Evolutionary conservation across 129 eudicot genomes (phyloP), one percentile per base, ranked within the genome.

Genomic region (Arctium lappa): DNA sequence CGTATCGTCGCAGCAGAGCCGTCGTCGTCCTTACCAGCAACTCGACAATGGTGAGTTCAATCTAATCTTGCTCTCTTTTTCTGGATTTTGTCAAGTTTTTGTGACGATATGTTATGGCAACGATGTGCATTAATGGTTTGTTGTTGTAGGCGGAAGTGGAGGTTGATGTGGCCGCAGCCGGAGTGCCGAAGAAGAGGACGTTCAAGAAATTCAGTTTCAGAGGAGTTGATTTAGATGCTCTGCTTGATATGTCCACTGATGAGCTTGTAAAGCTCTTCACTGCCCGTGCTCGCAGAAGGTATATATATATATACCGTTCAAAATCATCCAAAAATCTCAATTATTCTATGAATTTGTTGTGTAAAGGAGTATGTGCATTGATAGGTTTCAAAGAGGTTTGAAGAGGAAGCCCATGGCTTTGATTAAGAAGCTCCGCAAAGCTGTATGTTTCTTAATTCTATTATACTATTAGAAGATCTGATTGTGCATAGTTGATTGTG

Each of bases 351-450:
- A 56, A 8, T 82, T 39, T 78, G 12, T 4, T 40, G 34, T 69
- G 16, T 6, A 12, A 31, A 8, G 5, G 63, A 22, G 13, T 53
- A 71, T 77, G 9, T 53, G 10, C 2, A 38, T 73, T 79, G 46
- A 0, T 78, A 94, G 98, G 95, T 90, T 94, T 39, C 88, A 82
- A 83, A 92, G 97, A 62, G 97, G 98, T 73, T 84, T 94, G 94
- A 94, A 90, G 90, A 92, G 98, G 88, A 94, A 94, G 92, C 97
- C 97, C 3, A 89, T 94, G 98, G 97, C 97, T 75, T 79, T 94
- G 90, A 94, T 94, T 85, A 94, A 94, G 94, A 94, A 94, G 92
- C 88, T 94, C 1, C 90, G 97, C 31, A 94, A 92, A 85, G 98
- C 97, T 62, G 97, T 92, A 92, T 46, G 91, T 78, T 72, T 65